phyloP scores from a whole-genome alignment of 257 asterid species.

The Nicotiana knightiana region DNA sequence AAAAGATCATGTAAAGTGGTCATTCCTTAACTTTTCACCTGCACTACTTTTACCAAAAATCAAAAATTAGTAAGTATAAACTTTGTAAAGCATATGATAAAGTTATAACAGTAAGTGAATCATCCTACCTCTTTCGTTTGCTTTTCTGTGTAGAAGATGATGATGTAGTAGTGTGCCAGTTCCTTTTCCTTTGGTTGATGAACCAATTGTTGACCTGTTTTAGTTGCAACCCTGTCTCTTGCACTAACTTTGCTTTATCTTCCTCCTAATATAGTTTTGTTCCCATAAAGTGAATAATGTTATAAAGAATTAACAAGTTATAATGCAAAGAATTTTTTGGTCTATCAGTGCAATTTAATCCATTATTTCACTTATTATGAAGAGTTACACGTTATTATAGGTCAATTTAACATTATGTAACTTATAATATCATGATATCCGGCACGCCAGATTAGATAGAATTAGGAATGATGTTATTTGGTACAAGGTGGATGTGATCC shows the following conservation, averaged over 20 bases:
- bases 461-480: too few relatives aligned
- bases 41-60: conserved; percentile 11
- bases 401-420: too few relatives aligned
- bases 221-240: conserved; percentile 64
- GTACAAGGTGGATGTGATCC: too few relatives aligned
- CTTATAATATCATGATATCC: too few relatives aligned
- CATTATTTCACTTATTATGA: too few relatives aligned
- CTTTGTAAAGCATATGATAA: neutral
- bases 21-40: conserved; percentile 21
- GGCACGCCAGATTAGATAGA: too few relatives aligned
- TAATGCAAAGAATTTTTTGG: too few relatives aligned
- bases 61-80: neutral
- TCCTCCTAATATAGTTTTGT: conserved; percentile 38
- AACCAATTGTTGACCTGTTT: conserved; percentile 74
- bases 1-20: neutral
- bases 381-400: too few relatives aligned
- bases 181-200: conserved; percentile 70
- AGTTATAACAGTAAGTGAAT: neutral
- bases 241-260: conserved; percentile 54
- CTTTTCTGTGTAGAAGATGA: conserved; percentile 42
- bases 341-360: too few relatives aligned
- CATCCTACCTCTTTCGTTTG: conserved; percentile 56
- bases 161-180: conserved; percentile 70
- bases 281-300: neutral
- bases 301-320: too few relatives aligned